phyloP scores from a whole-genome alignment of 306 rosid species.

The Mucuna pruriens region DNA sequence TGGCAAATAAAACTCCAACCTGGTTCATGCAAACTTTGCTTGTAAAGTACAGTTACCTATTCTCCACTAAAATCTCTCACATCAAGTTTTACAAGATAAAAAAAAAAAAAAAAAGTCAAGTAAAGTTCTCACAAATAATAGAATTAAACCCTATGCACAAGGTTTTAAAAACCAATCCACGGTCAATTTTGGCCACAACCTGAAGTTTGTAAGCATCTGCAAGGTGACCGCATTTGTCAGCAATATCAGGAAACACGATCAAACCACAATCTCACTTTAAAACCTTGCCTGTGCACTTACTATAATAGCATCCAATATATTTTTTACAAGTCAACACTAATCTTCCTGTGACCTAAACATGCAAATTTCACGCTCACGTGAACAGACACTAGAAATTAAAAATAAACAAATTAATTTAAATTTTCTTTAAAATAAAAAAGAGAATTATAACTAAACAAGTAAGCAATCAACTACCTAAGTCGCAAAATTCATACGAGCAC shows the following conservation, averaged over 20 bases:
- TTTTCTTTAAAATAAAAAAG: background rate
- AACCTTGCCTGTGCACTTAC: background rate
- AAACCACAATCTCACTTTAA: background rate
- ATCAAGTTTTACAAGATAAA: background rate
- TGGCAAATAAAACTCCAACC: background rate
- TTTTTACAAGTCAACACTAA: conserved; percentile 10
- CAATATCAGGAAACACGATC: background rate
- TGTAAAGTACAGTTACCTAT: conserved; percentile 9
- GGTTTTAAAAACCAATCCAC: background rate
- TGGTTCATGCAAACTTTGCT: background rate
- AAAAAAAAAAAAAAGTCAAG: background rate
- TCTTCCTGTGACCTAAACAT: conserved; percentile 22
- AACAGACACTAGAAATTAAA: background rate
- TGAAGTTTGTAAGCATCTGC: no score
- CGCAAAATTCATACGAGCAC: background rate
- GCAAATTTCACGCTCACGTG: background rate
- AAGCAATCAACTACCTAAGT: conserved; percentile 14
- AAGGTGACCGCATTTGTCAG: no score
- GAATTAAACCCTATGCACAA: conserved; percentile 10
- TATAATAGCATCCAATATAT: conserved; percentile 18
- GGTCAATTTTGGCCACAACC: no score
- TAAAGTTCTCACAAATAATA: background rate
- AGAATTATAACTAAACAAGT: background rate
- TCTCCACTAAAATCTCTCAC: background rate
- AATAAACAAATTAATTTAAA: background rate